Evolutionary conservation across 2,329 filamentous ascomycete species (phyloP), one percentile per base, ranked within the genome.

Genomic region (Monilinia fructicola): DNA sequence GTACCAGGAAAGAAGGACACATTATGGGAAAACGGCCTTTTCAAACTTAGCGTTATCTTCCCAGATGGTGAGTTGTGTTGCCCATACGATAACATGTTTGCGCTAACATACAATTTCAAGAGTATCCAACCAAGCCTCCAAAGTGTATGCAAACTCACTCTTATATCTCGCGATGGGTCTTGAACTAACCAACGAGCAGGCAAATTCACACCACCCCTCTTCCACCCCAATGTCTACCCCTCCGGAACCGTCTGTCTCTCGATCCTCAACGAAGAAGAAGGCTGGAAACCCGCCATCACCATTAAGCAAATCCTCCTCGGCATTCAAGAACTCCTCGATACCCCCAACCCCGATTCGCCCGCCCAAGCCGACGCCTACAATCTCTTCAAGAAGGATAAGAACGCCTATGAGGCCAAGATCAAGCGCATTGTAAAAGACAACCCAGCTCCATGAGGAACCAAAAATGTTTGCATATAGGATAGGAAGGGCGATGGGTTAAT

Each of bases 341-440:
- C 97, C 74, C 95, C 96, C 21, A 99, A 99, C 77, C 95, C 94
- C 3, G 95, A 99, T 61, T 97, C 93, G 1, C 95, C 95, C 0
- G 95, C 95, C 0, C 95, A 99, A 79, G 94, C 95, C 3, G 95
- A 99, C 73, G 96, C 95, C 0, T 99, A 98, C 81, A 97, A 97
- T 74, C 83, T 99, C 14, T 98, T 92, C 78, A 97, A 96, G 83
- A 93, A 93, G 77, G 94, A 99, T 76, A 85, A 87, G 54, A 80
- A 79, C 23, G 93, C 94, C 67, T 99, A 99, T 76, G 93, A 98
- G 80, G 90, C 88, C 78, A 90, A 93, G 70, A 89, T 99, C 69
- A 88, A 87, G 76, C 88, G 91, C 68, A 89, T 97, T 26, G 95
- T 99, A 67, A 90, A 87, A 74, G 93, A 97, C 71, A 97, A 98